Base-by-base conservation (phyloP, 2,329 filamentous ascomycete genomes). In the Aspergillus felis region DNA sequence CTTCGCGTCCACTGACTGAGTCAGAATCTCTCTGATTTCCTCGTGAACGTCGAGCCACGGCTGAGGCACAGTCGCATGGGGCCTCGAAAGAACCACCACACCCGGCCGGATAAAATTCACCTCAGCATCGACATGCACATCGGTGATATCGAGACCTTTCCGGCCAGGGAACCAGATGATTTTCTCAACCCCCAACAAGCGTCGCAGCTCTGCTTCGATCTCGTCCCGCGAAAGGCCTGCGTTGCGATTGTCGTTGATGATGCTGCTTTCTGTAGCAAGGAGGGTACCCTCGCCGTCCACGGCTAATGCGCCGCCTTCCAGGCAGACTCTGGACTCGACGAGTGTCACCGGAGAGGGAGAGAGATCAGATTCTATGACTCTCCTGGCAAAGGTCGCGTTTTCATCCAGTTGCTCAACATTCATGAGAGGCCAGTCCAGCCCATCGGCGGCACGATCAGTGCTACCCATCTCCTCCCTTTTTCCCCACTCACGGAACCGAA, bases 201-300 rank as follows among this genome's bases (percentile, higher is more conserved):
- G 60, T 3, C 48, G 27, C 8, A 73, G 56, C 29, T 72, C 68
- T 0, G 48, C 42, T 53, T 74, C 71, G 9, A 71, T 63, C 2
- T 66, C 57, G 0, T 20, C 48, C 3, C 62, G 65, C 1, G 59
- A 59, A 2, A 71, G 20, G 1, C 67, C 68, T 0, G 61, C 60
- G 49, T 74, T 74, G 9, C 71, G 64, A 29, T 68, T 65, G 20
- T 66, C 55, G 14, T 68, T 70, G 6, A 69, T 41, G 50, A 74
- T 70, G 28, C 66, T 71, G 54, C 70, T 74, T 55, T 71, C 70
- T 17, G 67, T 67, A 8, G 62, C 71, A 41, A 74, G 62, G 3
- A 74, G 65, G 2, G 71, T 73, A n/a, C 71, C 71, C 25, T 73
- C 65, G 0, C 71, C 71, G 12, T 74, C 71, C 28, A 71, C 57